Conservation (phyloP, 1,139 yeast species). For the Saccharomyces hybrid region DNA sequence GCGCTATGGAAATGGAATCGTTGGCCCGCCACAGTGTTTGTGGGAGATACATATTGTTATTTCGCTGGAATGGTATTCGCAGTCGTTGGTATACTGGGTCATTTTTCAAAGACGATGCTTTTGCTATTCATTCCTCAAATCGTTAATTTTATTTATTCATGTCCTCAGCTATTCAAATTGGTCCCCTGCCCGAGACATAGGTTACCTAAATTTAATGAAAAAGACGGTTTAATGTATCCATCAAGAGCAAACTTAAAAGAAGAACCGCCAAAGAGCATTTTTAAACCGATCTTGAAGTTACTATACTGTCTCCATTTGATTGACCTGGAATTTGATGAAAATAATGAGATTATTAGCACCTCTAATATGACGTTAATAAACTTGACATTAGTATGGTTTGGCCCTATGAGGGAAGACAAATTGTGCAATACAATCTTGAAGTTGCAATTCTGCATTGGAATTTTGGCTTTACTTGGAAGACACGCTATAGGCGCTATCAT, state of each 20-base stretch:
- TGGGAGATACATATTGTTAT: slow-evolving; percentile 96
- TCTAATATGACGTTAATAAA: slow-evolving; percentile 87
- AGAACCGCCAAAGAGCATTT: slow-evolving; percentile 32
- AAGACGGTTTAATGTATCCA: slow-evolving; percentile 73
- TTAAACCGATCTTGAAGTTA: slow-evolving; percentile 32
- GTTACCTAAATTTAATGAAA: slow-evolving; percentile 63
- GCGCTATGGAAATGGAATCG: slow-evolving; percentile 75
- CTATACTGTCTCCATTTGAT: slow-evolving; percentile 41
- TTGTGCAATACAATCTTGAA: slow-evolving; percentile 54
- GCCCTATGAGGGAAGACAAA: slow-evolving; percentile 80
- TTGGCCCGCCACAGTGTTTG: slow-evolving; percentile 90
- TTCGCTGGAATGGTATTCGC: slow-evolving; percentile 99
- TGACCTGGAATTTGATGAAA: slow-evolving; percentile 30
- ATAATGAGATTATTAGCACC: slow-evolving; percentile 35
- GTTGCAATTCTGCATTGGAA: slow-evolving; percentile 60
- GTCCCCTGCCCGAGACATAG: slow-evolving; percentile 96
- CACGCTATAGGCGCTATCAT: slow-evolving; percentile 82
- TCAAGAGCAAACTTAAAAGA: slow-evolving; percentile 45
- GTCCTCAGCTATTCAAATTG: slow-evolving; percentile 79
- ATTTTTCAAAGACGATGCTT: slow-evolving; percentile 86
- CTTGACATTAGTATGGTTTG: slow-evolving; percentile 72
- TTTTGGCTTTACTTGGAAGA: slow-evolving; percentile 60
- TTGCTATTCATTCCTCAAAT: slow-evolving; percentile 86
- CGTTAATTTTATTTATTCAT: slow-evolving; percentile 77
- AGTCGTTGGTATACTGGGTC: slow-evolving; percentile 91